Evolutionary conservation across 257 asterid species (phyloP).

Genomic region (Eucommia ulmoides): DNA sequence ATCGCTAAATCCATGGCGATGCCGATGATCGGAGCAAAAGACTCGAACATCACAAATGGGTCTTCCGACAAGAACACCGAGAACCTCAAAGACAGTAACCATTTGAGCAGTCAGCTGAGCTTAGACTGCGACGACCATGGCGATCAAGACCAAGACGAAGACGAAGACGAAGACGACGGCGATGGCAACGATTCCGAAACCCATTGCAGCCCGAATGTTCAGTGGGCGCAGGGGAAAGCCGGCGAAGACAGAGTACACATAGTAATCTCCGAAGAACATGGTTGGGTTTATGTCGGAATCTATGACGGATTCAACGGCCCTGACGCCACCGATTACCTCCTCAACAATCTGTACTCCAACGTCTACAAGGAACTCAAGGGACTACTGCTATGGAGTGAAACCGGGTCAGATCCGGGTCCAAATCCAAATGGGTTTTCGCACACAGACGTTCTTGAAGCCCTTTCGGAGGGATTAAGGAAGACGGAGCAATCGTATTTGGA

Average conservation of each 20-base stretch:
- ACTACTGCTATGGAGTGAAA: slow-evolving; percentile 56
- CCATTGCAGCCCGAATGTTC: slow-evolving; percentile 64
- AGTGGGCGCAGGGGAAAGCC: slow-evolving; percentile 99
- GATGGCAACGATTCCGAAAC: slow-evolving; percentile 45
- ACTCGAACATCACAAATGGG: slow-evolving; percentile 15
- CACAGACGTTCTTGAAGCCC: slow-evolving; percentile 54
- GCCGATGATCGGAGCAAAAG: slow-evolving; percentile 36
- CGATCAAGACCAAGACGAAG: slow-evolving; percentile 18
- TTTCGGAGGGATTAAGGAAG: slow-evolving; percentile 71
- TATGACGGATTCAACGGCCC: slow-evolving; percentile 93
- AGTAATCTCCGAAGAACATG: slow-evolving; percentile 78
- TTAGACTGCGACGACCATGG: slow-evolving; percentile 27
- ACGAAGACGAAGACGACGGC: slow-evolving; percentile 47
- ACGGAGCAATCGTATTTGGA: slow-evolving; percentile 76
- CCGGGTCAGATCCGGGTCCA: slow-evolving; percentile 27
- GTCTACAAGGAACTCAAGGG: slow-evolving; percentile 79
- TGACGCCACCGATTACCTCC: slow-evolving; percentile 82
- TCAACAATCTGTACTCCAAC: slow-evolving; percentile 56
- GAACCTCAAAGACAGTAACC: slow-evolving; percentile 5
- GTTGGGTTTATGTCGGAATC: slow-evolving; percentile 89
- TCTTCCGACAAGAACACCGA: not conserved
- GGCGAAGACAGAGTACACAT: slow-evolving; percentile 91
- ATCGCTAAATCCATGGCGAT: slow-evolving; percentile 26
- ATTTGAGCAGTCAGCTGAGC: slow-evolving; percentile 60
- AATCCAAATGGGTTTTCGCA: slow-evolving; percentile 3